Conservation (phyloP, 2,329 filamentous ascomycete species). For the Aspergillus felis region DNA sequence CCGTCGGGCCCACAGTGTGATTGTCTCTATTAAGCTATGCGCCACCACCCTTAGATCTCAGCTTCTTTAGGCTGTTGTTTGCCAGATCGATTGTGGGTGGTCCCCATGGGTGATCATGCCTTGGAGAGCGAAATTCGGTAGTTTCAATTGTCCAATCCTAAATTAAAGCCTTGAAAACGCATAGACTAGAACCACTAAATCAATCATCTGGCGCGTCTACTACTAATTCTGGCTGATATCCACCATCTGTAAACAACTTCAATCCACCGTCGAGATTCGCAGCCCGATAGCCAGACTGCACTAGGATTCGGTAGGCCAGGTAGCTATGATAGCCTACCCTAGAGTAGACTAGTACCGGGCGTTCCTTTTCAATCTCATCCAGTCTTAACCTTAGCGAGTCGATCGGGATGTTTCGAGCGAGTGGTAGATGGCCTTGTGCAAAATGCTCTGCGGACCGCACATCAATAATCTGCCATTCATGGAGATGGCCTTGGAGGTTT, state of each 20-base stretch:
- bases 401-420: background rate
- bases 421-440: background rate
- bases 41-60: too few species aligned
- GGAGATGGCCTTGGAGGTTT: background rate
- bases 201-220: too few species aligned
- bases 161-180: too few species aligned
- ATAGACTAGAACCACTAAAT: too few species aligned
- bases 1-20: too few species aligned
- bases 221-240: background rate
- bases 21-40: too few species aligned
- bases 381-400: background rate
- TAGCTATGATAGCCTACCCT: background rate
- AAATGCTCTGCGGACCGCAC: background rate
- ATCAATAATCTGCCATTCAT: background rate
- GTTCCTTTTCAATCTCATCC: background rate
- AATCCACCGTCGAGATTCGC: background rate
- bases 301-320: background rate
- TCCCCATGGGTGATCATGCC: too few species aligned
- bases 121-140: too few species aligned
- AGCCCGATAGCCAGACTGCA: background rate
- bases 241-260: background rate
- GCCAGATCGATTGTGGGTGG: too few species aligned
- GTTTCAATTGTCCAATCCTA: too few species aligned
- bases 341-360: background rate
- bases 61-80: too few species aligned